These are phyloP conservation scores for Pythium vanterpoolii DNA, from an alignment of 352 stramenopile genomes.

Conservation along the genomic window DNA sequence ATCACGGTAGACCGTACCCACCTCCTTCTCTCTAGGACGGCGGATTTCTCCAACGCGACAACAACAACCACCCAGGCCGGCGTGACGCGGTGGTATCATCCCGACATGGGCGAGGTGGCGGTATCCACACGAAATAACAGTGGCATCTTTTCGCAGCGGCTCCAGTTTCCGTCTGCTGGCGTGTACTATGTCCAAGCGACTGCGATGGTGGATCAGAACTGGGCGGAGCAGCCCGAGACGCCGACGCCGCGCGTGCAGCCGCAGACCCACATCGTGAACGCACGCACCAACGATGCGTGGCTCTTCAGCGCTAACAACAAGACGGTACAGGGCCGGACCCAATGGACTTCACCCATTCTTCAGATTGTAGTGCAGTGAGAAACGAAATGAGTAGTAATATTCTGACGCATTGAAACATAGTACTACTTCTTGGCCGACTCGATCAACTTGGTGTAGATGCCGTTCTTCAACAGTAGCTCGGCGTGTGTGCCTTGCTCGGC, in stretches of 20 bases:
- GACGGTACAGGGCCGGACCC: slow-evolving; percentile 40
- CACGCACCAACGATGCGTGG: slow-evolving; percentile 58
- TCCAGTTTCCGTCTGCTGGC: slow-evolving; percentile 35
- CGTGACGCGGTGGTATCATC: slow-evolving; percentile 66
- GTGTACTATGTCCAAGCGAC: slow-evolving; percentile 58
- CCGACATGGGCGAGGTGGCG: slow-evolving; percentile 42
- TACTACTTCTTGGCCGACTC: background rate
- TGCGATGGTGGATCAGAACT: slow-evolving; percentile 64
- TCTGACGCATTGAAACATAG: no score
- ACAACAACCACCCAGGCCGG: slow-evolving; percentile 39
- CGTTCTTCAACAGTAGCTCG: slow-evolving; percentile 62
- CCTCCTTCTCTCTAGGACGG: slow-evolving; percentile 39
- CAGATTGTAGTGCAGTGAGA: slow-evolving; percentile 1
- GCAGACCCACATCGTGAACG: slow-evolving; percentile 76
- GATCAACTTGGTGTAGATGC: slow-evolving; percentile 11
- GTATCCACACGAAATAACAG: slow-evolving; percentile 36
- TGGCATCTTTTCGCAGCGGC: slow-evolving; percentile 36
- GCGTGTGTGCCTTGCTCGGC: slow-evolving; percentile 91
- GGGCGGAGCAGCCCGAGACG: slow-evolving; percentile 42
- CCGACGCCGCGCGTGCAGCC: slow-evolving; percentile 57
- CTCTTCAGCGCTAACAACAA: slow-evolving; percentile 50
- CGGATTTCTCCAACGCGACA: slow-evolving; percentile 24
- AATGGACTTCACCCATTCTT: slow-evolving; percentile 43
- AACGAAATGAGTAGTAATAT: no score
- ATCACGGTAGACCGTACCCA: slow-evolving; percentile 65